Base-by-base conservation (phyloP, 768 basidiomycete genomes). In the Mycena venus region DNA sequence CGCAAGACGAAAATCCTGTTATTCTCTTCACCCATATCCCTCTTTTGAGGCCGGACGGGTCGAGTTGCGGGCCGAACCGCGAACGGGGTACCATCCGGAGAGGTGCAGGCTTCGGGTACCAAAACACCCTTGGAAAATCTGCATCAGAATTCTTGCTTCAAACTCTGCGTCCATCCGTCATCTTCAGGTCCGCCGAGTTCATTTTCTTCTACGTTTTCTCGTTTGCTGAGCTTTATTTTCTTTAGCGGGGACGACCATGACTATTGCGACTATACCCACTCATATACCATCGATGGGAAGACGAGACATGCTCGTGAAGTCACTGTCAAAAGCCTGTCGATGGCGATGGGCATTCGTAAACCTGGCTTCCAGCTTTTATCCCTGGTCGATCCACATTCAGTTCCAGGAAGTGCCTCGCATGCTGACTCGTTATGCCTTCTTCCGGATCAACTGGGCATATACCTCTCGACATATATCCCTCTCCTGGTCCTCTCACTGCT, bases 301-400 rank as follows among this genome's bases (percentile, higher is more conserved):
- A 38, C 75, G 21, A 77, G 81, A 29, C 82, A 82, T 40, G 84
- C 91, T 15, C 89, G 88, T 62, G 97, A 99, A 84, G 88, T 97
- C 23, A 95, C 96, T 0, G 90, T 99, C 79, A 98, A 96, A 82
- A 93, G 96, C 2, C 87, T 98, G 78, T 96, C 96, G 15, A 95
- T 97, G 88, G 94, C 93, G 4, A 95, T 96, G 91, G 95, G 95
- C 36, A 90, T 99, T 64, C 88, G 88, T 53, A 87, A 87, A 32
- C 97, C 98, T 8, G 98, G 96, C 49, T 96, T 97, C 83, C 96
- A 98, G 77, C 89, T 99, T 23, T 88, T 99, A 53, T 95, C 96
- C 2, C 89, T 99, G 27, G 86, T 85, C 56, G 87, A 88, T 27
- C 83, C 76, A 11, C 76, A 67, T 78, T 49, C 80, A 62, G 77